A percentile compares a stretch with the other conserved stretches of the same genome.
phyloP scores from a whole-genome alignment of 176 grass and related monocot genomes.

The Hsuehochloa calcarea region DNA sequence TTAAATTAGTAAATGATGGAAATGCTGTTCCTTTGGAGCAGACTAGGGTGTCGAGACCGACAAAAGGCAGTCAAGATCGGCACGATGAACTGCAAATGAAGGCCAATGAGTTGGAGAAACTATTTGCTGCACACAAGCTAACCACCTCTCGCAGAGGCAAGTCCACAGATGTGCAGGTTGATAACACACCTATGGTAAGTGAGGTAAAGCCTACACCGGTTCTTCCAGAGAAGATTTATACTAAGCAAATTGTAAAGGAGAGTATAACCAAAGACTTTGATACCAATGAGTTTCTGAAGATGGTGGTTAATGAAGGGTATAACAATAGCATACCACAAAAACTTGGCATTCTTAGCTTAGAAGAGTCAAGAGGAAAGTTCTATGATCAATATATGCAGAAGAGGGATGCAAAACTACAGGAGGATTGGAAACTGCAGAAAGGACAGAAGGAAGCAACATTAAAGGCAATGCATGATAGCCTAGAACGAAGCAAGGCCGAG shows the following conservation, averaged over 20 bases:
- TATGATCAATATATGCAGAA: slow-evolving; percentile 95
- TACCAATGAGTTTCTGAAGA: slow-evolving; percentile 70
- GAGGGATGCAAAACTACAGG: slow-evolving; percentile 87
- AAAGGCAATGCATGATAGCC: slow-evolving; percentile 84
- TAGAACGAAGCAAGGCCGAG: slow-evolving; percentile 83
- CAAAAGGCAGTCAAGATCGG: slow-evolving; percentile 70
- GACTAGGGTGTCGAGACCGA: slow-evolving; percentile 37
- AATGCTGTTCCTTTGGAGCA: slow-evolving; percentile 34
- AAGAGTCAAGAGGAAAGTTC: slow-evolving; percentile 89
- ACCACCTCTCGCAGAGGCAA: slow-evolving; percentile 66
- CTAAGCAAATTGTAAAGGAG: slow-evolving; percentile 46
- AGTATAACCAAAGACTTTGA: slow-evolving; percentile 49
- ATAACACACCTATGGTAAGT: slow-evolving; percentile 46
- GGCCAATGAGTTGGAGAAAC: slow-evolving; percentile 89
- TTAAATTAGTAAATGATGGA: slow-evolving; percentile 34
- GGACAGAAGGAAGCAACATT: slow-evolving; percentile 79
- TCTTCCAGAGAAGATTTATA: slow-evolving; percentile 48
- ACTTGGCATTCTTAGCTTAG: slow-evolving; percentile 53
- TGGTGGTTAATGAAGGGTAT: slow-evolving; percentile 55
- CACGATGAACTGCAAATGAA: slow-evolving; percentile 85
- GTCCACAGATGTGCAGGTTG: slow-evolving; percentile 40
- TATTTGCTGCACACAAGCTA: slow-evolving; percentile 86
- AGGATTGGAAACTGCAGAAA: slow-evolving; percentile 71
- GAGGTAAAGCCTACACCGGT: slow-evolving; percentile 43
- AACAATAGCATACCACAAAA: slow-evolving; percentile 47